Evolutionary conservation across 2,329 filamentous ascomycete genomes (phyloP).

Genomic region (Thermothelomyces thermophilus): DNA sequence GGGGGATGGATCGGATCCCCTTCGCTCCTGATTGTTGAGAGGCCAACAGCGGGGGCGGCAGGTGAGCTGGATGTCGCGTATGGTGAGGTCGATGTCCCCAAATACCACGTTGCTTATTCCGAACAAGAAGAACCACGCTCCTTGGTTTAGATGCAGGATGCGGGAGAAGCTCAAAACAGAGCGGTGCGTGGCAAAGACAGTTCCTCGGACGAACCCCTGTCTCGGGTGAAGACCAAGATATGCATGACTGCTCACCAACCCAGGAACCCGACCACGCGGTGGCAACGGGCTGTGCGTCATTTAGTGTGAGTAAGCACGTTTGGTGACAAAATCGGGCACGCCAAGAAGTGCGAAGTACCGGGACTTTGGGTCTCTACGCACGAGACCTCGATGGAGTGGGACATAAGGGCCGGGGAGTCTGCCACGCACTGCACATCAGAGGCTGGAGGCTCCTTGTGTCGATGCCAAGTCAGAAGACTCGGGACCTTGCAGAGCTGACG

Average conservation of each 20-base stretch:
- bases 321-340: constrained; percentile 9
- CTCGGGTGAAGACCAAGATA: neutral
- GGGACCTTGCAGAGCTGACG: constrained; percentile 22
- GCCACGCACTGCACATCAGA: neutral
- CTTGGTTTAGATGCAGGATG: constrained; percentile 25
- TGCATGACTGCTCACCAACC: neutral
- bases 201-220: neutral
- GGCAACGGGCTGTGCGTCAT: neutral
- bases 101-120: constrained; percentile 20
- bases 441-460: neutral
- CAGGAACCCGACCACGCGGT: neutral
- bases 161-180: constrained; percentile 20
- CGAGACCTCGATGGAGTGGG: constrained; percentile 2
- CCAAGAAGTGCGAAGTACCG: constrained; percentile 13
- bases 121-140: constrained; percentile 20
- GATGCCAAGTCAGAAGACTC: neutral
- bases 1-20: neutral
- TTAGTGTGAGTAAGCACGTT: too few species aligned
- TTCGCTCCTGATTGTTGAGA: neutral
- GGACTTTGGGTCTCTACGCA: constrained; percentile 17
- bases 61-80: constrained; percentile 7
- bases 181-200: constrained; percentile 8
- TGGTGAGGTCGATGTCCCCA: constrained; percentile 17
- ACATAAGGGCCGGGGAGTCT: neutral
- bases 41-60: constrained; percentile 13